Base-by-base conservation (phyloP, 495 filamentous ascomycete species). In the Neurospora terricola region DNA sequence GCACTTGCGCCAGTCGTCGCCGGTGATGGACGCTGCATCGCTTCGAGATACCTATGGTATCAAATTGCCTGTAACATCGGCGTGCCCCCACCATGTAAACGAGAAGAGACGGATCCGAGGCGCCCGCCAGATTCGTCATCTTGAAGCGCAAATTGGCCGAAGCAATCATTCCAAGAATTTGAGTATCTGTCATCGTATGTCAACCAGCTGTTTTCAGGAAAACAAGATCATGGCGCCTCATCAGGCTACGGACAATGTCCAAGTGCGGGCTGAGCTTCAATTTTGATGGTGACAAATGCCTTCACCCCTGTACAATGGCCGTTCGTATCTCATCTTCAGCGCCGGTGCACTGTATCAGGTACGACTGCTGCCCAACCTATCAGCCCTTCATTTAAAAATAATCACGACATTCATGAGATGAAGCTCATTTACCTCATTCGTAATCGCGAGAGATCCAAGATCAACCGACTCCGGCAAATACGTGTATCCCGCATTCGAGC, bases 381-480 rank as follows among this genome's bases (percentile, higher is more conserved):
- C 27, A 66, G 54, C 54, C 27, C 54, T 18, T 66, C 54, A 66
- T 66, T 66, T 66, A 66, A 66, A 66, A 66, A 34, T 34, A 36
- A 66, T 62, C 54, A 66, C 54, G 54, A 66, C 54, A 66, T 66
- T 66, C 54, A 66, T 66, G 54, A 66, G 54, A 66, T 66, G 54
- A 34, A 66, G 36, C 54, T 66, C 54, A 66, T 66, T 34, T 66
- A 18, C 54, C 54, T 66, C 11, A 36, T 66, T 4, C 14, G 14
- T 34, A 66, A 4, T 34, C 54, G 3, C 27, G 27, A 30, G 14
- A 34, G 54, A 34, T 34, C 54, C 54, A 34, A 34, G 6, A 34
- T 62, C 54, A 62, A 30, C 27, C 27, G 14, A 34, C 54, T 36
- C 14, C 27, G 27, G 27, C 48, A 62, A 62, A 34, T 62, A 8